Base-by-base conservation (phyloP, 2,329 filamentous ascomycete species). In the Neurospora sp. region DNA sequence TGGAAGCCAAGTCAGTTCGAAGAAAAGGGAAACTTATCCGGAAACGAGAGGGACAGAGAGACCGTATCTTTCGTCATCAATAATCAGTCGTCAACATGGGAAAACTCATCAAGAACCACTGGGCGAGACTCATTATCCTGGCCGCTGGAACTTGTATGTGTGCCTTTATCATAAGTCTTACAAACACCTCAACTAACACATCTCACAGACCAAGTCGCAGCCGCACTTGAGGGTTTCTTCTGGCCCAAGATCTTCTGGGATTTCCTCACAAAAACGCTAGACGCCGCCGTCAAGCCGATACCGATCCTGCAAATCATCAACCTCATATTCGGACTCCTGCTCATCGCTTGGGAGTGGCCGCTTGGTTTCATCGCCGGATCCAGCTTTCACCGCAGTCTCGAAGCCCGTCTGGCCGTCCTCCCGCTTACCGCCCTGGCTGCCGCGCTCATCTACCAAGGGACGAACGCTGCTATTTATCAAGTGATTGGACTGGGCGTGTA, bases 241-340 rank as follows among this genome's bases (percentile, higher is more conserved):
- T 99, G 94, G 93, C 96, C 96, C 74, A 99, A 99, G 81, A 91
- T 99, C 78, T 97, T 99, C 83, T 99, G 92, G 91, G 96, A 99
- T 81, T 97, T 97, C 80, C 82, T 96, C 74, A 97, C 95, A 72
- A 93, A 93, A 78, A 93, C 93, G 76, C 89, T 99, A 76, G 93
- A 99, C 78, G 86, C 84, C 69, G 92, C 91, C 67, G 93, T 98
- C 72, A 93, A 91, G 77, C 95, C 95, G 0, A 80, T 96, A n/a
- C 96, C 96, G 1, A 84, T 93, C 68, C 85, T 99, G 17, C 96
- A 99, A 79, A 92, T 91, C 77, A 86, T 98, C 82, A 99, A 99
- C 78, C 83, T 99, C 33, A 28, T 97, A 66, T 85, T 97, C 77
- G 94, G 93, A 17, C 75, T 98, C 71, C 79, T 91, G 73, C 90